Percentiles rank a stretch among this genome's conserved stretches.
Conservation (phyloP, 176 grass and related monocot genomes). For the Oryza brachyantha region DNA sequence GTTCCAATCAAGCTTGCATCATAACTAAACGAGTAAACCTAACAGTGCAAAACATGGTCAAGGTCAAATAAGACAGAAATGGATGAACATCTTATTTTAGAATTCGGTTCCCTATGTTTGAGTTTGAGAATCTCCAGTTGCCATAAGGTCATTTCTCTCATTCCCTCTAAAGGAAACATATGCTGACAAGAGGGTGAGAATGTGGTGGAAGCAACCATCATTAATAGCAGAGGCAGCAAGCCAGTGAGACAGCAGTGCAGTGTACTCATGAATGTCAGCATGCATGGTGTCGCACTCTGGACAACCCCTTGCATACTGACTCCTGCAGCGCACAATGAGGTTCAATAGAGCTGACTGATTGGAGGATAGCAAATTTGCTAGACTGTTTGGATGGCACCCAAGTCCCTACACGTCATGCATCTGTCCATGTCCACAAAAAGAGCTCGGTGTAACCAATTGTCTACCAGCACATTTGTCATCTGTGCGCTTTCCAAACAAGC, state of each 20-base stretch:
- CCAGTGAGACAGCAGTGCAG: neutral
- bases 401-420: neutral
- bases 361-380: neutral
- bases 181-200: neutral
- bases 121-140: neutral
- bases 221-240: neutral
- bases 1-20: constrained; percentile 12
- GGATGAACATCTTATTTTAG: neutral
- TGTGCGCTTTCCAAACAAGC: neutral
- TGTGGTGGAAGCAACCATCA: neutral
- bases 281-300: neutral
- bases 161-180: neutral
- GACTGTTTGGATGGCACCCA: neutral
- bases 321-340: too few relatives aligned
- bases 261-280: neutral
- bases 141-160: neutral
- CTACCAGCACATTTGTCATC: neutral
- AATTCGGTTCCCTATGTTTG: neutral
- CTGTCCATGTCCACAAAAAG: neutral
- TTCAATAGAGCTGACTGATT: neutral
- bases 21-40: constrained; percentile 11
- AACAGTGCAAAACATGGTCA: neutral
- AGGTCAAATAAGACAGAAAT: neutral
- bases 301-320: neutral
- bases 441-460: neutral